Conservation (phyloP, 2,329 filamentous ascomycete genomes). For the Aspergillus sp. region DNA sequence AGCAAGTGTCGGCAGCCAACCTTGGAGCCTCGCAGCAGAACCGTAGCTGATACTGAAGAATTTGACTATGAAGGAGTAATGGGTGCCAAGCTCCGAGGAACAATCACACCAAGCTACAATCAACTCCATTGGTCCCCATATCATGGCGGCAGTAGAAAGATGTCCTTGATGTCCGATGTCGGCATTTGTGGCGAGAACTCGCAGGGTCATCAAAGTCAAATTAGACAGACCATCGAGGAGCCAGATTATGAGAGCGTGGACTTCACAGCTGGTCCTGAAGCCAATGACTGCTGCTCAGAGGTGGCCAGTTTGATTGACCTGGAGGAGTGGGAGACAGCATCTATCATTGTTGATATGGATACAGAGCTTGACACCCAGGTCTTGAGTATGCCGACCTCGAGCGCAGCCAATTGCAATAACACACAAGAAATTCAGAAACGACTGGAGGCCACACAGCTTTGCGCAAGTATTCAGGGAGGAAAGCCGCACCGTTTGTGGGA, state of each 20-base stretch:
- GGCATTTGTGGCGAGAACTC: background rate
- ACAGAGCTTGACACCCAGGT: background rate
- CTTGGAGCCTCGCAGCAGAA: background rate
- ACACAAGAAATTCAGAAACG: background rate
- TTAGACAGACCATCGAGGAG: background rate
- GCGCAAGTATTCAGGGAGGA: too few species aligned
- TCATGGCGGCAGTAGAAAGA: background rate
- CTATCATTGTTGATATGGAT: background rate
- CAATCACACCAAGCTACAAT: background rate
- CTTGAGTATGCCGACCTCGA: background rate
- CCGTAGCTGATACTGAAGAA: background rate
- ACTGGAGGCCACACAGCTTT: too few species aligned
- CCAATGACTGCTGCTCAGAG: background rate
- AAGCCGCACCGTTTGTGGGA: too few species aligned
- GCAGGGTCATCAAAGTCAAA: background rate
- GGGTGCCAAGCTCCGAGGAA: background rate
- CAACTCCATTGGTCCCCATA: background rate
- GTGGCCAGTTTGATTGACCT: background rate
- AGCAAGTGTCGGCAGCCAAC: background rate
- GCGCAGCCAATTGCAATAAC: background rate
- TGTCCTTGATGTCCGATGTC: background rate
- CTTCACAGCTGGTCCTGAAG: background rate
- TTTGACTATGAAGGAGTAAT: background rate
- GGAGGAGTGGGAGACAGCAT: background rate
- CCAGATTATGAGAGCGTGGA: background rate